Evolutionary conservation across 2,329 filamentous ascomycete species (phyloP), one percentile per base, ranked within the genome.

Genomic region (Arthrobotrys sphaeroides): DNA sequence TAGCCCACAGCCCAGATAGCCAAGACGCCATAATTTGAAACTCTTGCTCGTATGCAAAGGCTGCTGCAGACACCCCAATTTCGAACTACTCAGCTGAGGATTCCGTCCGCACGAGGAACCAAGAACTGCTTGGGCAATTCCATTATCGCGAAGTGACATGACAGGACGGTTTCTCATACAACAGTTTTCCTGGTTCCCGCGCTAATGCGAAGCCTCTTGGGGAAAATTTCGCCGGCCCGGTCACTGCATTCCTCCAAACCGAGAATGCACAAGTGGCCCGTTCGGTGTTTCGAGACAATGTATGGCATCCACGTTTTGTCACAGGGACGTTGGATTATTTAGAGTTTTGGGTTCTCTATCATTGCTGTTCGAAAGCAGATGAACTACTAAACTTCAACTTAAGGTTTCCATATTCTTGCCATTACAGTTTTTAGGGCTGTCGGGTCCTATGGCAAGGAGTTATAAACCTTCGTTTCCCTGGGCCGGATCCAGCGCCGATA

Each of bases 61-160:
- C 18, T 40, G 36, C 24, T 67, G 36, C 62, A 43, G 42, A 57
- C 51, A 40, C 28, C 9, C 53, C 53, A 60, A 47, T 68, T 49
- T 49, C n/a, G 18, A 38, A 12, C 40, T 42, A 40, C 42, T 70
- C 66, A 62, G 66, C 66, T 70, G 66, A 62, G 66, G 49, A 49
- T 36, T 62, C 55, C 66, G 55, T 36, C 24, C 20, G 12, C 55
- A 53, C 66, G 43, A 53, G 66, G 66, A 53, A 5, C 33, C 53
- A 51, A 43, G 43, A n/a, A 5, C 36, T 60, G 36, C 31, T 55
- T 55, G 36, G 36, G 22, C 13, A 20, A 60, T 12, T 60, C 9
- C 36, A 42, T 18, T 60, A 31, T 60, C 55, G 22, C 31, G 36
- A 69, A 47, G 45, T 62, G 43, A 43, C 66, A 28, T 62, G 66